Evolutionary conservation across 2,329 filamentous ascomycete genomes (phyloP).

Genomic region (Scedosporium dehoogii): DNA sequence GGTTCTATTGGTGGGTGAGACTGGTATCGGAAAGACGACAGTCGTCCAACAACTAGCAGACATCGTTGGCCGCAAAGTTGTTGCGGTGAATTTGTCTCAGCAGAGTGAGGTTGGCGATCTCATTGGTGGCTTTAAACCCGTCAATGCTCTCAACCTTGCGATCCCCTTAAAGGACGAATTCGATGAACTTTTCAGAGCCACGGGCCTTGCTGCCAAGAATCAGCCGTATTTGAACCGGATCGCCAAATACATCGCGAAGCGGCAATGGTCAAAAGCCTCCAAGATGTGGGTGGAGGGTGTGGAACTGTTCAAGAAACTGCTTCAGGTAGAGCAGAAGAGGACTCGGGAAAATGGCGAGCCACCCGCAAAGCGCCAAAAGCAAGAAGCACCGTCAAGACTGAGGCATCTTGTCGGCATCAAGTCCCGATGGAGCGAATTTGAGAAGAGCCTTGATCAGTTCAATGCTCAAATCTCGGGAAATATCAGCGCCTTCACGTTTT

Average conservation of each 20-base stretch:
- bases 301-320: slow-evolving; percentile 69
- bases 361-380: slow-evolving; percentile 35
- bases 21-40: slow-evolving; percentile 95
- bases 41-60: slow-evolving; percentile 87
- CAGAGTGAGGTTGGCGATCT: slow-evolving; percentile 97
- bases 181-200: slow-evolving; percentile 76
- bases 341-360: slow-evolving; percentile 18
- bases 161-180: slow-evolving; percentile 91
- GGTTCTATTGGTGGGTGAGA: slow-evolving; percentile 92
- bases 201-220: slow-evolving; percentile 77
- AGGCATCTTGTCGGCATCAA: slow-evolving; percentile 48
- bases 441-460: slow-evolving; percentile 63
- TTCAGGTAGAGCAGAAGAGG: slow-evolving; percentile 51
- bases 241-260: slow-evolving; percentile 66
- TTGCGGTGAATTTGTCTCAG: slow-evolving; percentile 92
- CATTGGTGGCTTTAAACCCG: slow-evolving; percentile 90
- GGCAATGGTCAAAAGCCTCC: slow-evolving; percentile 79
- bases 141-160: slow-evolving; percentile 79
- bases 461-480: slow-evolving; percentile 68
- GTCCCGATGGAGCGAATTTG: slow-evolving; percentile 72
- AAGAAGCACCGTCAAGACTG: slow-evolving; percentile 43
- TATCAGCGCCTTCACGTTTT: slow-evolving; percentile 75
- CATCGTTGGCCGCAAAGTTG: slow-evolving; percentile 73
- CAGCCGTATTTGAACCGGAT: slow-evolving; percentile 76
- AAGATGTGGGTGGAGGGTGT: slow-evolving; percentile 84